Evolutionary conservation across 208 protist species (phyloP).

Genomic region (Wallacemonas rigidus): DNA sequence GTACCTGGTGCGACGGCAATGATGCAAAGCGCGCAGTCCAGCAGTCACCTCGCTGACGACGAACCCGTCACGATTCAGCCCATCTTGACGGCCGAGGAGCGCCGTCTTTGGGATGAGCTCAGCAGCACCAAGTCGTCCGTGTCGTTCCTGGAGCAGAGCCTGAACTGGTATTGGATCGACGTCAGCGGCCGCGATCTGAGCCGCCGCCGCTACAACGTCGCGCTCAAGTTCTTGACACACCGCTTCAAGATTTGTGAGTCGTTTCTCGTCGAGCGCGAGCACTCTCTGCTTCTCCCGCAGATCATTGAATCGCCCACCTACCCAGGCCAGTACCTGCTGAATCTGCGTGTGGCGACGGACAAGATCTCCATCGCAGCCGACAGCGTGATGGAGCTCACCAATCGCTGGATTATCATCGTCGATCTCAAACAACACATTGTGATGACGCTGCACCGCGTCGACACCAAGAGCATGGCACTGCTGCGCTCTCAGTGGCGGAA

Average conservation of each 20-base stretch:
- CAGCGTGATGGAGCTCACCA: constrained; percentile 80
- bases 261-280: constrained; percentile 81
- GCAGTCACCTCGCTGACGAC: not conserved
- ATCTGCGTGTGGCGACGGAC: constrained; percentile 76
- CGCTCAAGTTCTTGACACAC: constrained; percentile 59
- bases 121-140: constrained; percentile 28
- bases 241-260: constrained; percentile 79
- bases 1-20: not conserved
- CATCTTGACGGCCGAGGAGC: constrained; percentile 19
- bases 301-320: constrained; percentile 68
- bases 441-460: constrained; percentile 83
- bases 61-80: constrained; percentile 12
- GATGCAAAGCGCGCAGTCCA: constrained; percentile 23
- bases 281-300: constrained; percentile 75
- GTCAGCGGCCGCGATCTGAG: constrained; percentile 70
- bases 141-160: constrained; percentile 75
- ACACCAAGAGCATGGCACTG: constrained; percentile 68
- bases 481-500: constrained; percentile 68
- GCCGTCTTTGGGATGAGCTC: constrained; percentile 36
- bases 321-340: constrained; percentile 80
- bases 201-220: constrained; percentile 58
- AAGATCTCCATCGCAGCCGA: constrained; percentile 78
- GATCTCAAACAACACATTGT: constrained; percentile 76
- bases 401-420: constrained; percentile 85
- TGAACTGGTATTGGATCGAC: constrained; percentile 91